These are phyloP conservation scores for Dentipellis fragilis DNA, from an alignment of 768 basidiomycete genomes.

Conservation along the genomic window DNA sequence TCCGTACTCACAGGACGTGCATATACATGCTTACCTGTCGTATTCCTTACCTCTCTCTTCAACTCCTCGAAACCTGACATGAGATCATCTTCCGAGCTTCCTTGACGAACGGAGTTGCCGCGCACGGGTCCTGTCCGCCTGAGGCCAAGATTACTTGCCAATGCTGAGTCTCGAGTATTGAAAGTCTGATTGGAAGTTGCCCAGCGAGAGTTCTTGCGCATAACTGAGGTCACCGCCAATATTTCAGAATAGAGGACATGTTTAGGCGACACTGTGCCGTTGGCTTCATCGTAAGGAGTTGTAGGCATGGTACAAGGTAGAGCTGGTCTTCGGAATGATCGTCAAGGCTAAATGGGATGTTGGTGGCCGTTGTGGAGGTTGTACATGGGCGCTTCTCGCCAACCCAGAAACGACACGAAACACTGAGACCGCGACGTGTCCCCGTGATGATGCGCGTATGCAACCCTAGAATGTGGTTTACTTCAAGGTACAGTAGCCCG, in stretches of 20 bases:
- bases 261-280: slow-evolving; percentile 37
- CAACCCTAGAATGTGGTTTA: no score
- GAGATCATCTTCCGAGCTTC: slow-evolving; percentile 68
- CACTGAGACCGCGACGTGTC: no score
- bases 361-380: no score
- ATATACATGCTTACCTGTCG: slow-evolving; percentile 39
- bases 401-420: no score
- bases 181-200: slow-evolving; percentile 61
- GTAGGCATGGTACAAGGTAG: neutral
- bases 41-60: slow-evolving; percentile 59
- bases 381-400: no score
- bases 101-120: slow-evolving; percentile 34
- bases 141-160: slow-evolving; percentile 69
- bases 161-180: slow-evolving; percentile 48
- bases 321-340: no score
- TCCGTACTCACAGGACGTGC: neutral
- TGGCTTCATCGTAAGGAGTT: neutral
- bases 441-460: no score
- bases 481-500: no score
- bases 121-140: slow-evolving; percentile 43
- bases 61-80: slow-evolving; percentile 88
- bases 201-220: slow-evolving; percentile 99
- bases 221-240: slow-evolving; percentile 80
- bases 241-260: slow-evolving; percentile 88
- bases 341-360: no score